A percentile compares a stretch with the other conserved stretches of the same genome.
These are phyloP conservation scores for Coemansia sp. DNA, from an alignment of 192 early-diverging fungal species.

Conservation along the genomic window DNA sequence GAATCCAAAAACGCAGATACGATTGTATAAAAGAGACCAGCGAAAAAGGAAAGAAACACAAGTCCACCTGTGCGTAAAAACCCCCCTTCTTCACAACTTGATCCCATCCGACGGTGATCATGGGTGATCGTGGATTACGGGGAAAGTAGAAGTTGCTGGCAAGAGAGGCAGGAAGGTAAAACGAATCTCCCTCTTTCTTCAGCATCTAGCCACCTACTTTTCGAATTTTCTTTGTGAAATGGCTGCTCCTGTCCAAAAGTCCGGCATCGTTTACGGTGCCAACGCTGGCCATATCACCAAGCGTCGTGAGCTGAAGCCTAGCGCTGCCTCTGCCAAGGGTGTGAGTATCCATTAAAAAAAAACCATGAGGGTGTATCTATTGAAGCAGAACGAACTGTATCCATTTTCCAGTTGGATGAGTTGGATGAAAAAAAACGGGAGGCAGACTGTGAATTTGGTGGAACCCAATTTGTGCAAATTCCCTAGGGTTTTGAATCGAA, in stretches of 20 bases:
- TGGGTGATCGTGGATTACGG: no score
- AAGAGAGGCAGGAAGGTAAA: not conserved
- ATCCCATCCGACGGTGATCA: no score
- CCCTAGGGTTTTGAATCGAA: no score
- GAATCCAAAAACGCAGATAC: slow-evolving; percentile 37
- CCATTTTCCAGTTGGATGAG: no score
- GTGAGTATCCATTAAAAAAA: slow-evolving; percentile 30
- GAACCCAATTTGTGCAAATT: no score
- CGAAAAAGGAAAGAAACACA: not conserved
- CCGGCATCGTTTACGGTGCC: slow-evolving; percentile 83
- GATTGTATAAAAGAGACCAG: no score
- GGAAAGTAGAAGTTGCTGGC: no score
- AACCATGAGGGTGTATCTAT: not conserved
- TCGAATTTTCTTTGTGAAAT: slow-evolving; percentile 27
- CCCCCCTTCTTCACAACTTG: no score
- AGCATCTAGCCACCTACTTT: slow-evolving; percentile 11
- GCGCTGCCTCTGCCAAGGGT: slow-evolving; percentile 30
- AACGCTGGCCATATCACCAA: slow-evolving; percentile 93
- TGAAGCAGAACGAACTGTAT: not conserved
- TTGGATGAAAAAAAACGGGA: no score
- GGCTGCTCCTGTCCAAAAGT: slow-evolving; percentile 60
- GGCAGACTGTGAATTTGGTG: no score
- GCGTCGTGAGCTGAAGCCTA: slow-evolving; percentile 38
- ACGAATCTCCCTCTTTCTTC: slow-evolving; percentile 7
- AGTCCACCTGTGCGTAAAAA: not conserved